Evolutionary conservation across 306 rosid species (phyloP), one percentile per base, ranked within the genome.

Genomic region (Arachis hypogaea): DNA sequence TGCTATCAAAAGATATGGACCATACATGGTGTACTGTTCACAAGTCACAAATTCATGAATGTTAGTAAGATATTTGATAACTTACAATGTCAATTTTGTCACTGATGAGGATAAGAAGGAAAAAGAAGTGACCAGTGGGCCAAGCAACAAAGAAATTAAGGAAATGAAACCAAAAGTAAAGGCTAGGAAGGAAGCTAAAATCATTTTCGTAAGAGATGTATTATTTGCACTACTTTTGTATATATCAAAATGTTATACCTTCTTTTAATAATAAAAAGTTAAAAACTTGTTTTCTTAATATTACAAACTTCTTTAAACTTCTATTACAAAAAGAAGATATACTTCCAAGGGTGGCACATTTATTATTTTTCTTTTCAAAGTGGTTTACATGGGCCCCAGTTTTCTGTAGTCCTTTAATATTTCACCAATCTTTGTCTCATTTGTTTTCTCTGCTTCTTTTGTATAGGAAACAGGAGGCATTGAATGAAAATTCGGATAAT

Each of bases 81-180:
- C 28, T 42, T 60, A 69, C 36, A 5, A 47, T 47, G 68, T 29
- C 66, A 28, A 43, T 59, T 71, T 71, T 18, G n/a, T 6, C 42
- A 5, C 43, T 2, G 64, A 59, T 2, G 8, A 22, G 4, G 12
- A 7, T 7, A 2, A 59, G 2, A 33, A 33, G 4, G 38, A 33
- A 33, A 33, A 33, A 33, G 3, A 33, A 33, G 38, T 33, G 38
- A 2, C 38, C 4, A 2, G 5, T 14, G 64, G 16, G 18, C 18
- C 64, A 33, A 33, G 18, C 44, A 59, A 59, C 5, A 11, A 58
- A 58, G 41, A 2, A 59, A 30, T 3, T n/a, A 30, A 59, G 9
- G 44, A 33, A 59, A 59, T 0, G 43, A 59, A 59, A 9, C 9
- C 47, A 6, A 49, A 67, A 68, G 33, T 68, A 50, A 68, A 52